phyloP scores from a whole-genome alignment of 2,329 filamentous ascomycete genomes.

The Ascochyta lentis region DNA sequence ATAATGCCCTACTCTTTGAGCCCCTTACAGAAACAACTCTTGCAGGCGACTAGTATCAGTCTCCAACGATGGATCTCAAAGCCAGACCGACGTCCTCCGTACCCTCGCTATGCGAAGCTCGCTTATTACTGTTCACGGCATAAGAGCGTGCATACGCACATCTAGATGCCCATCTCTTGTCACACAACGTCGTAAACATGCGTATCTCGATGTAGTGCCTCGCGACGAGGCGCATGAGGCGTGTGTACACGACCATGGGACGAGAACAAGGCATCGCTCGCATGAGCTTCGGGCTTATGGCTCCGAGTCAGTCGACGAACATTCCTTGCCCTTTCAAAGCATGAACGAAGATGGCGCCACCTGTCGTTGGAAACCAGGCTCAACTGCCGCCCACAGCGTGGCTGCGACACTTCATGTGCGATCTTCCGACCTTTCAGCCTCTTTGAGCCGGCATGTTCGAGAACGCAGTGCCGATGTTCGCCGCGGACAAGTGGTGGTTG shows the following conservation, averaged over 20 bases:
- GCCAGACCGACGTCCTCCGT: neutral
- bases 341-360: constrained; percentile 3
- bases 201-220: neutral
- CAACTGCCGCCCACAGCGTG: constrained; percentile 15
- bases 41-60: neutral
- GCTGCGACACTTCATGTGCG: constrained; percentile 20
- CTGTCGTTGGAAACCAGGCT: constrained; percentile 8
- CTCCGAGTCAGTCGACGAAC: constrained; percentile 11
- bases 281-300: constrained; percentile 8
- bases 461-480: constrained; percentile 19
- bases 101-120: neutral
- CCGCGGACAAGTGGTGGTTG: constrained; percentile 17
- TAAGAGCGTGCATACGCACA: constrained; percentile 1
- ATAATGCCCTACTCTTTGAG: neutral
- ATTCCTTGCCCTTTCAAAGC: constrained; percentile 6
- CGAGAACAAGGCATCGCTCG: constrained; percentile 5
- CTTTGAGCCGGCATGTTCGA: constrained; percentile 21
- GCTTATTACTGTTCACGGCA: constrained; percentile 1
- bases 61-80: neutral
- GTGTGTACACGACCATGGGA: neutral
- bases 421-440: constrained; percentile 17
- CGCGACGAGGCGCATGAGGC: neutral
- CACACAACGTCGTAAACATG: constrained; percentile 3
- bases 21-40: neutral
- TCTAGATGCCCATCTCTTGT: constrained; percentile 1